These are phyloP conservation scores for Colletotrichum sp. DNA, from an alignment of 2,329 filamentous ascomycete species.

Conservation along the genomic window DNA sequence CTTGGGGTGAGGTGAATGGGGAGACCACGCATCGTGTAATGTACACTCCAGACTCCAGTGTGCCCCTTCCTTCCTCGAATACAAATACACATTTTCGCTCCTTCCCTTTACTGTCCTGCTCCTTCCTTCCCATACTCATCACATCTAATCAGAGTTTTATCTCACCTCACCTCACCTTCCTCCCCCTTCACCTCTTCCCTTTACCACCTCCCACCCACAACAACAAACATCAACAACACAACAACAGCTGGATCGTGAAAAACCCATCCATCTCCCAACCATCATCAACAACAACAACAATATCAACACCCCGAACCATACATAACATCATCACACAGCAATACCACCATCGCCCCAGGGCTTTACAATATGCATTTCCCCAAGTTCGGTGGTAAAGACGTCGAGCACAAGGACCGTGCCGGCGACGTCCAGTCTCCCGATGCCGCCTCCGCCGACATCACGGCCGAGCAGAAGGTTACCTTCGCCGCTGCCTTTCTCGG, in stretches of 20 bases:
- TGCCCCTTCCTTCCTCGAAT: not conserved
- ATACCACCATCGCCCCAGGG: not conserved
- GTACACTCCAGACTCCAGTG: not conserved
- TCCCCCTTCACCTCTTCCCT: not conserved
- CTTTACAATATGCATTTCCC: conserved; percentile 6
- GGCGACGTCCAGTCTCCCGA: not conserved
- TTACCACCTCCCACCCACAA: not conserved
- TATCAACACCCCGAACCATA: not conserved
- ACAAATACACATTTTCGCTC: not conserved
- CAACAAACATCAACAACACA: not conserved
- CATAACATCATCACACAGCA: not conserved
- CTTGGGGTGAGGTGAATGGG: not conserved
- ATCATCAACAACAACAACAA: not conserved
- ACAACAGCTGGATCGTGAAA: not conserved
- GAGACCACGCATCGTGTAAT: not conserved
- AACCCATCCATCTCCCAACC: not conserved
- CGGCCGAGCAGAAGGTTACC: conserved; percentile 35
- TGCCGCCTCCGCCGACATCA: conserved; percentile 1
- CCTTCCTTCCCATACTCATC: not conserved
- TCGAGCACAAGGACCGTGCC: conserved; percentile 13
- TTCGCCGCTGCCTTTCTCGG: conserved; percentile 53
- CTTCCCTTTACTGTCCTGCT: not conserved
- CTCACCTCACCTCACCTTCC: not conserved
- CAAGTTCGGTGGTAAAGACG: conserved; percentile 15
- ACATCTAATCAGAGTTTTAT: conserved; percentile 6